Base-by-base conservation (phyloP, 768 basidiomycete species). In the Bullera alba region DNA sequence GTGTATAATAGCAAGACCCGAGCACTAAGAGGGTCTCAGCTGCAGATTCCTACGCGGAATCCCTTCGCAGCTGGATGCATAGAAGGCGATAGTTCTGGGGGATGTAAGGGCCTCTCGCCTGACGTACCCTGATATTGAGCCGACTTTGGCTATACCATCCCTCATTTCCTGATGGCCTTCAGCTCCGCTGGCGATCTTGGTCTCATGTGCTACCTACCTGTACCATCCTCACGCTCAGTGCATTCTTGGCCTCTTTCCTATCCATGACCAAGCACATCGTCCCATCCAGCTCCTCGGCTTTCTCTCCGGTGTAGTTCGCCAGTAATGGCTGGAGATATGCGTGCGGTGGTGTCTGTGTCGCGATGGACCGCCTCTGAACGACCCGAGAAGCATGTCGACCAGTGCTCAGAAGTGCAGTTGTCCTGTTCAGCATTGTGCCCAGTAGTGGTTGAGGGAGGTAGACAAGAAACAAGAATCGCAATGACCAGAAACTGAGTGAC, bases 1-100 rank as follows among this genome's bases (percentile, higher is more conserved):
- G 91, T 91, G 46, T 83, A 80, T n/a, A 96, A 69, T 48, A 96
- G 82, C 52, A 96, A 79, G 0, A 85, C 81, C 50, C 89, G 84
- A 46, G 84, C 77, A 50, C 85, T 88, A 55, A 51, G 45, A 47
- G 44, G 25, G 19, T n/a, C 3, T 12, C 22, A 29, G 57, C 8
- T 14, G 14, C 32, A n/a, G n/a, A n/a, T n/a, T 12, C 12, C 32
- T 10, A 35, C 32, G 32, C 32, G 12, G 32, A n/a, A n/a, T 10
- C 32, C 10, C 12, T n/a, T n/a, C n/a, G 32, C n/a, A n/a, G 10
- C 32, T 12, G n/a, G 12, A n/a, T 10, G 32, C 10, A 35, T 2
- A 15, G 34, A 38, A 8, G 30, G 16, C 17, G 15, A 5, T 30
- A 15, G 34, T n/a, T n/a, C n/a, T n/a, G n/a, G n/a, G n/a, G 8